Conservation (phyloP, 306 rosid species). For the Dryas octopetala region DNA sequence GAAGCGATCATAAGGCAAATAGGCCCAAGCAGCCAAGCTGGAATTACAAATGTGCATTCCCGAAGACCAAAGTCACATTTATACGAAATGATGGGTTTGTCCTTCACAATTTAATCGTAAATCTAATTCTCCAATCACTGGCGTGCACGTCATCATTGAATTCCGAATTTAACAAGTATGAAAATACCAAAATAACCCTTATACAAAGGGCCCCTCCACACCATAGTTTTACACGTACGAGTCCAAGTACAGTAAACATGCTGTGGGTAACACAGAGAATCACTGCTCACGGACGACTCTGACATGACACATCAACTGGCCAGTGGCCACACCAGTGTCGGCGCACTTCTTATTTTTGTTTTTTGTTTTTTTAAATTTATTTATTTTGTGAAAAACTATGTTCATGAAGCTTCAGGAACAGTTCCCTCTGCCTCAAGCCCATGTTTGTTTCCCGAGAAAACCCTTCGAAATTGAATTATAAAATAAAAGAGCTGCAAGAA, state of each 20-base stretch:
- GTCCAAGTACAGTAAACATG: not conserved
- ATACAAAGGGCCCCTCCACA: no score
- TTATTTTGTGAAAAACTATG: not conserved
- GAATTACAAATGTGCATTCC: not conserved
- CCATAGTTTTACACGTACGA: not conserved
- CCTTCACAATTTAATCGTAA: not conserved
- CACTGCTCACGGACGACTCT: not conserved
- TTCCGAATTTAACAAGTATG: not conserved
- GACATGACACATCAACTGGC: conserved; percentile 12
- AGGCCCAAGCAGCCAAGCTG: conserved; percentile 12
- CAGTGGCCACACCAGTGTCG: conserved; percentile 21
- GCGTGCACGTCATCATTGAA: not conserved
- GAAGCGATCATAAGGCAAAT: not conserved
- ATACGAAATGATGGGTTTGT: not conserved
- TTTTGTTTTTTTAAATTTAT: not conserved
- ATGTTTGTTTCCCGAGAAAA: conserved; percentile 29
- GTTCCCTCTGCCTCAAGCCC: not conserved
- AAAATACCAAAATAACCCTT: not conserved
- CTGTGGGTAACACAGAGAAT: conserved; percentile 1
- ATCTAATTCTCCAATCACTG: not conserved
- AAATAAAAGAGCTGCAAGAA: no score
- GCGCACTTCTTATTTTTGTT: conserved; percentile 11
- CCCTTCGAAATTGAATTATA: not conserved
- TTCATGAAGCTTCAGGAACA: conserved; percentile 3
- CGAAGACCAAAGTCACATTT: not conserved